phyloP scores from a whole-genome alignment of 2,329 filamentous ascomycete genomes.

The Hysterium pulicare region DNA sequence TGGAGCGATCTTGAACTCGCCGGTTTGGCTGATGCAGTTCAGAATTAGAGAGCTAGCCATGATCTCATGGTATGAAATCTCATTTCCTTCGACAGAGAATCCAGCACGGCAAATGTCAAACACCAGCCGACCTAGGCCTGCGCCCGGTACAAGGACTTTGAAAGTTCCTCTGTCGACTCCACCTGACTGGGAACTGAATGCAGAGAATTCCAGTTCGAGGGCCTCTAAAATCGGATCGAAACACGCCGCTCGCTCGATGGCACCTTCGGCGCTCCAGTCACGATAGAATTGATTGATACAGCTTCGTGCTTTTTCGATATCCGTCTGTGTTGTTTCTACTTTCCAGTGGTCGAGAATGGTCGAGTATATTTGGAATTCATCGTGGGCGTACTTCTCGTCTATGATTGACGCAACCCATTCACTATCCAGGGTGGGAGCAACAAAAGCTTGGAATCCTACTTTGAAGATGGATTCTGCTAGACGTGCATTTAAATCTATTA shows the following conservation, averaged over 20 bases:
- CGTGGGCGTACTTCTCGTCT: constrained; percentile 22
- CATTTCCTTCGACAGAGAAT: constrained; percentile 77
- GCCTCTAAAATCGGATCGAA: constrained; percentile 70
- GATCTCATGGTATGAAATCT: constrained; percentile 97
- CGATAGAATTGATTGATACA: constrained; percentile 92
- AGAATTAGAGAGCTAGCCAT: constrained; percentile 75
- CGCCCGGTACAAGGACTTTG: constrained; percentile 80
- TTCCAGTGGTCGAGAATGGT: constrained; percentile 63
- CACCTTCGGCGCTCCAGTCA: constrained; percentile 84
- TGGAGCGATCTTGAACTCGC: constrained; percentile 72
- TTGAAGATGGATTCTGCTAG: constrained; percentile 75
- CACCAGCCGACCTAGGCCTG: constrained; percentile 81
- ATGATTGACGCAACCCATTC: constrained; percentile 32
- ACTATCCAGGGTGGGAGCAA: constrained; percentile 29
- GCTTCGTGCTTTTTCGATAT: constrained; percentile 87
- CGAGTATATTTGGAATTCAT: constrained; percentile 32
- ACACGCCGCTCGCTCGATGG: constrained; percentile 68
- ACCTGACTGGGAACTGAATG: constrained; percentile 9
- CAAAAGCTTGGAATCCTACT: constrained; percentile 32
- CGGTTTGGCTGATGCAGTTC: constrained; percentile 60
- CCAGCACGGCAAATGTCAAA: constrained; percentile 78
- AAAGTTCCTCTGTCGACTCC: constrained; percentile 37
- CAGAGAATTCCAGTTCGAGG: constrained; percentile 51
- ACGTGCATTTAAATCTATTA: constrained; percentile 83
- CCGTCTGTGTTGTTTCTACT: constrained; percentile 65